phyloP scores from a whole-genome alignment of 192 early-diverging fungal genomes.

The Coemansia sp. region DNA sequence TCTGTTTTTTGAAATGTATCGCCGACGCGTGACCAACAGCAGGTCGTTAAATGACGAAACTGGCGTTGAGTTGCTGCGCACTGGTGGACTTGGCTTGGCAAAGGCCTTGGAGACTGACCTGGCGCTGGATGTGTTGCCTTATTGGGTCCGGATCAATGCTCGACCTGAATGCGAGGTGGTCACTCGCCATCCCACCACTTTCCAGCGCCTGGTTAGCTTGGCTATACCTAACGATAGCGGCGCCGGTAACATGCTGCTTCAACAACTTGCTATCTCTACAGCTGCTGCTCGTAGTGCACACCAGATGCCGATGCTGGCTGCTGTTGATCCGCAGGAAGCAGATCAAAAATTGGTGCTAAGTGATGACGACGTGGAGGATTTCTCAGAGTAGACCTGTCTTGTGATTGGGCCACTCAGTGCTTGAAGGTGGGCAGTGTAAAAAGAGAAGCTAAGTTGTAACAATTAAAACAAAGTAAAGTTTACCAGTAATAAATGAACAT shows the following conservation, averaged over 20 bases:
- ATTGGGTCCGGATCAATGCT: slow-evolving; percentile 21
- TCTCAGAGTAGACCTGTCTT: slow-evolving; percentile 24
- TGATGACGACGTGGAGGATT: slow-evolving; percentile 50
- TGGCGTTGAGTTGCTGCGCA: slow-evolving; percentile 10
- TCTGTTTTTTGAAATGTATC: slow-evolving; percentile 33
- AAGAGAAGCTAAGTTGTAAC: too few relatives aligned
- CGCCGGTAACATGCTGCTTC: not conserved
- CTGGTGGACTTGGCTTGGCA: slow-evolving; percentile 12
- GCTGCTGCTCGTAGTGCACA: not conserved
- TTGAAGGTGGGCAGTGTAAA: not conserved
- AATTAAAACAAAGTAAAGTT: too few relatives aligned
- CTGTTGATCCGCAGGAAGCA: not conserved
- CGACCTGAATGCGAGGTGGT: not conserved
- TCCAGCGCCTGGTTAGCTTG: slow-evolving; percentile 7
- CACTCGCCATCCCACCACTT: not conserved
- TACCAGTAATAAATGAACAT: too few relatives aligned
- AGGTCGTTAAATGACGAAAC: slow-evolving; percentile 13
- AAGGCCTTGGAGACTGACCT: not conserved
- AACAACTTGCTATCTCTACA: not conserved
- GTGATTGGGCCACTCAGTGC: not conserved
- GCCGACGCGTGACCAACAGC: slow-evolving; percentile 3
- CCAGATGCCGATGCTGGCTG: not conserved
- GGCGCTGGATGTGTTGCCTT: slow-evolving; percentile 23
- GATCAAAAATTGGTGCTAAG: slow-evolving; percentile 33
- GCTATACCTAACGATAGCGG: not conserved